These are phyloP conservation scores for Phoma sp. DNA, from an alignment of 2,329 filamentous ascomycete genomes.

Conservation along the genomic window DNA sequence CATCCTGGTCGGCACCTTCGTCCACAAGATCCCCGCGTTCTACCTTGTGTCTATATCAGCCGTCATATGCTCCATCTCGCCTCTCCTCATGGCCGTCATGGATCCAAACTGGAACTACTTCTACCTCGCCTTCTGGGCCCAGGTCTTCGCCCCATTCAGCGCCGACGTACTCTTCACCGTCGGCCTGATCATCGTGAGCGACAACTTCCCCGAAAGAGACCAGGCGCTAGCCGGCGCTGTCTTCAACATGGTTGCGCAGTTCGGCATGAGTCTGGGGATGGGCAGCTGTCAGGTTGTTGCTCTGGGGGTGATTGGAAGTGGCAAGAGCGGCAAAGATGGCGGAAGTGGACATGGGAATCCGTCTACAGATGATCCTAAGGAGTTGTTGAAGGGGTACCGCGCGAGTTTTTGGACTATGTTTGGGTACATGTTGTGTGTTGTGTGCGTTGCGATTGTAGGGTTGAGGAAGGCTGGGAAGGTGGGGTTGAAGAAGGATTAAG, in stretches of 20 bases:
- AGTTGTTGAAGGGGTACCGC: constrained; percentile 28
- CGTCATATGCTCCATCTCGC: constrained; percentile 51
- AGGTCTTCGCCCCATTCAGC: constrained; percentile 51
- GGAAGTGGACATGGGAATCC: constrained; percentile 8
- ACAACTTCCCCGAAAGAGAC: constrained; percentile 62
- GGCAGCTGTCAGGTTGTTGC: constrained; percentile 37
- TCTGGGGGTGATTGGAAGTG: constrained; percentile 22
- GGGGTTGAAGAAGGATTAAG: constrained; percentile 36
- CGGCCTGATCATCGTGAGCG: constrained; percentile 60
- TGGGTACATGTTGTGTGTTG: constrained; percentile 31
- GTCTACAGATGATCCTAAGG: constrained; percentile 6
- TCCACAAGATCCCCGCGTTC: constrained; percentile 53
- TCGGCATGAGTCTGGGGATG: constrained; percentile 55
- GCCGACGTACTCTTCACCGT: constrained; percentile 63
- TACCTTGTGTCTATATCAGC: constrained; percentile 52
- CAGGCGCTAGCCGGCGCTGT: constrained; percentile 67
- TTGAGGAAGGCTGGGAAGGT: constrained; percentile 34
- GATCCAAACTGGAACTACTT: constrained; percentile 60
- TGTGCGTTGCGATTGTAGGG: constrained; percentile 30
- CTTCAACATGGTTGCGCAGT: constrained; percentile 65
- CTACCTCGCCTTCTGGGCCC: constrained; percentile 54
- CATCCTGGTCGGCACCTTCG: constrained; percentile 54
- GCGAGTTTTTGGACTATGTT: constrained; percentile 39
- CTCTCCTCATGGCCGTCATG: constrained; percentile 63
- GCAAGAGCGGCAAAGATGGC: constrained; percentile 7